Conservation (phyloP, 257 asterid species). For the Scutellaria baicalensis region DNA sequence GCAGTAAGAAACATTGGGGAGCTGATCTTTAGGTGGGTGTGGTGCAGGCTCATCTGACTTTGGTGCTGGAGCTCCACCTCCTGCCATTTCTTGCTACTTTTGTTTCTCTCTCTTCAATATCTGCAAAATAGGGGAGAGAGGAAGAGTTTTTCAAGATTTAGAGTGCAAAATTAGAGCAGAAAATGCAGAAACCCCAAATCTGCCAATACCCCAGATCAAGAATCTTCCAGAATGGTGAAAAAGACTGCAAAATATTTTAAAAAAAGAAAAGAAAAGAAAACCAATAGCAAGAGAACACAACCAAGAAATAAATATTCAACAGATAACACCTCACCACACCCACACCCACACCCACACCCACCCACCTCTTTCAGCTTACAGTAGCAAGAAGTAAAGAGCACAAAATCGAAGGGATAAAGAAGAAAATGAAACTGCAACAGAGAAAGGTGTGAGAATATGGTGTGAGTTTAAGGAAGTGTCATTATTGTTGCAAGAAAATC, state of each 20-base stretch:
- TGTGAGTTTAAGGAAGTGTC: slow-evolving; percentile 20
- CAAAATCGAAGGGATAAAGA: neutral
- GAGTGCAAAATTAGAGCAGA: neutral
- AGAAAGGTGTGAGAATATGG: slow-evolving; percentile 16
- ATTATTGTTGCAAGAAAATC: slow-evolving; percentile 22
- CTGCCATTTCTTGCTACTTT: slow-evolving; percentile 43
- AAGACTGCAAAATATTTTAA: neutral
- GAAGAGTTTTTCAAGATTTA: slow-evolving; percentile 4
- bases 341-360: slow-evolving; percentile 20
- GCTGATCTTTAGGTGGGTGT: slow-evolving; percentile 95
- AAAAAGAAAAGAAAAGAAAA: neutral
- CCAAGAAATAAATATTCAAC: neutral
- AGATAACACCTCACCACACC: slow-evolving; percentile 3
- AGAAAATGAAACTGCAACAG: slow-evolving; percentile 25
- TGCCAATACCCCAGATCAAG: slow-evolving; percentile 25
- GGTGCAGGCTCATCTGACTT: slow-evolving; percentile 80
- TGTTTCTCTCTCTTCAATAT: slow-evolving; percentile 10
- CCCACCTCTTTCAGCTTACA: slow-evolving; percentile 20
- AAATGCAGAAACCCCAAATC: slow-evolving; percentile 30
- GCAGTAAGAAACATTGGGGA: slow-evolving; percentile 86
- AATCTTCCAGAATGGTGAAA: slow-evolving; percentile 10
- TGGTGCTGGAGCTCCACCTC: slow-evolving; percentile 50
- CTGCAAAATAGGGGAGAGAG: slow-evolving; percentile 3
- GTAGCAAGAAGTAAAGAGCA: slow-evolving; percentile 8
- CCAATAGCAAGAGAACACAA: slow-evolving; percentile 10